Evolutionary conservation across 2,329 filamentous ascomycete genomes (phyloP).

Genomic region (Stagonosporopsis tanaceti): DNA sequence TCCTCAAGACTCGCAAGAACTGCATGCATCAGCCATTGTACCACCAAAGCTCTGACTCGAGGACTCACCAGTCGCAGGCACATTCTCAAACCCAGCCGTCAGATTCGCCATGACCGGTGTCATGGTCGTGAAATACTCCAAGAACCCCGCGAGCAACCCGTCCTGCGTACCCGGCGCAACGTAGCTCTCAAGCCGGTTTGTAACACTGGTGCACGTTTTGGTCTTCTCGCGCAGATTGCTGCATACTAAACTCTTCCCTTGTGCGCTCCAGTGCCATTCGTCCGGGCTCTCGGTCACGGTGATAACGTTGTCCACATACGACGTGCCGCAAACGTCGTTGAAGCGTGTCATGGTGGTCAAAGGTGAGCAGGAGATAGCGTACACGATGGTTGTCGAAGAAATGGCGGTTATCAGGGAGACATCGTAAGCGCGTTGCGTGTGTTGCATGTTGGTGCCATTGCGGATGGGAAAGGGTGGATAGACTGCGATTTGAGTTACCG

Average conservation of each 20-base stretch:
- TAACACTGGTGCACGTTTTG: conserved; percentile 17
- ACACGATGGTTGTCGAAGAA: conserved; percentile 17
- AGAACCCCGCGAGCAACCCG: conserved; percentile 6
- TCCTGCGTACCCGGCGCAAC: conserved; percentile 9
- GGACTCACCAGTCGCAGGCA: conserved; percentile 13
- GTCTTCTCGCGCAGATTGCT: conserved; percentile 8
- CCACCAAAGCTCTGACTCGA: background rate
- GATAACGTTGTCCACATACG: conserved; percentile 8
- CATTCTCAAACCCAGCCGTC: conserved; percentile 14
- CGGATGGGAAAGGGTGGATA: conserved; percentile 23
- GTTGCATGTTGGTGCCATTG: conserved; percentile 16
- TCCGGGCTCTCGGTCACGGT: conserved; percentile 21
- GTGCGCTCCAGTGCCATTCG: conserved; percentile 16
- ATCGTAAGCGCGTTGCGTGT: conserved; percentile 20
- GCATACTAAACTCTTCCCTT: conserved; percentile 12
- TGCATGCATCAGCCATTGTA: background rate
- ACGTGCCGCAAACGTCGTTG: conserved; percentile 15
- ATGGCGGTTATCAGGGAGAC: conserved; percentile 20
- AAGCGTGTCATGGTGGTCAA: conserved; percentile 17
- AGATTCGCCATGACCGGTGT: conserved; percentile 14
- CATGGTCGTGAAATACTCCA: conserved; percentile 21
- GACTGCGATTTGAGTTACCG: conserved; percentile 10
- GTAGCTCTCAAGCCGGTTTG: conserved; percentile 2
- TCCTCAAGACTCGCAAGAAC: conserved; percentile 11
- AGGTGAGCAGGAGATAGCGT: conserved; percentile 16